Percentiles rank a stretch among this genome's conserved stretches.
These are phyloP conservation scores for Perkinsus olseni DNA, from an alignment of 169 alveolate species.

Conservation along the genomic window DNA sequence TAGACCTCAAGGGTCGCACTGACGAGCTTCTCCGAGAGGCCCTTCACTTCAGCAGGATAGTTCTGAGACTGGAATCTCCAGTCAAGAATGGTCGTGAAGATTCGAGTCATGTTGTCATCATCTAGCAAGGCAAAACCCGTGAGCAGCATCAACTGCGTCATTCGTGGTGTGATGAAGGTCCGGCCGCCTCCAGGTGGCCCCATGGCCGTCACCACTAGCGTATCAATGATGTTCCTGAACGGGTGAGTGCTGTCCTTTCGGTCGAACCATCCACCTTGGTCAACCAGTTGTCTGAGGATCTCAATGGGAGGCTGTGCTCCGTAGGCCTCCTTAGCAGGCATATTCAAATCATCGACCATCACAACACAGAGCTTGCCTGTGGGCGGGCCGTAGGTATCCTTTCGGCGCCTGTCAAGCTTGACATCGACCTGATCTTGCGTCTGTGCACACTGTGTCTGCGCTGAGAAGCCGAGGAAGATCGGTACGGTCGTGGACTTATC, in stretches of 20 bases:
- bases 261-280: constrained; percentile 74
- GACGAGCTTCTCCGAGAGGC: constrained; percentile 59
- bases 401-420: constrained; percentile 75
- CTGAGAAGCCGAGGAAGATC: constrained; percentile 52
- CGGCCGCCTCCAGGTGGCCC: constrained; percentile 77
- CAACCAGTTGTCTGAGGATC: constrained; percentile 77
- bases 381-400: constrained; percentile 83
- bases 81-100: constrained; percentile 68
- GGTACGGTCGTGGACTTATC: constrained; percentile 67
- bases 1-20: constrained; percentile 72
- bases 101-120: constrained; percentile 74
- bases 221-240: constrained; percentile 80
- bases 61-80: constrained; percentile 50
- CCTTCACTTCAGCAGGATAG: constrained; percentile 57
- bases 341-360: constrained; percentile 85
- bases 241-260: constrained; percentile 65
- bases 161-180: constrained; percentile 72
- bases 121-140: constrained; percentile 73
- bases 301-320: constrained; percentile 86
- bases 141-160: constrained; percentile 67
- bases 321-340: constrained; percentile 86
- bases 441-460: constrained; percentile 43
- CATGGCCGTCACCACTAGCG: constrained; percentile 71
- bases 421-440: constrained; percentile 46
- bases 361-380: constrained; percentile 69